Conservation (phyloP, 208 protist species). For the Trypanosoma platydactyli region DNA sequence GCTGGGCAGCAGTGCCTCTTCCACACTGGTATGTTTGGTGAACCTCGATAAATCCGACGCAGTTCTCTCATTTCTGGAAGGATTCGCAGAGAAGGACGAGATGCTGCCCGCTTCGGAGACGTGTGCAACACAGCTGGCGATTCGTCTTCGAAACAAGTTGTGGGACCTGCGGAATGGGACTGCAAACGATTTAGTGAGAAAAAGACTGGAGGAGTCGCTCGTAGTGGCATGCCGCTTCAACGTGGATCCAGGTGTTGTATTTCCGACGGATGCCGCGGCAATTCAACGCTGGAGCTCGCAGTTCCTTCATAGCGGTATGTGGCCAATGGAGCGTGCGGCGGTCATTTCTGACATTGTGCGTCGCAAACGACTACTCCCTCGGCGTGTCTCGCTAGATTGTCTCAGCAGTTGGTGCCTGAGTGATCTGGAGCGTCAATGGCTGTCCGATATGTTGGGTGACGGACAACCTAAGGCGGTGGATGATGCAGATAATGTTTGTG, state of each 20-base stretch:
- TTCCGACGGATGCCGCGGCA: conserved; percentile 40
- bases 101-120: conserved; percentile 45
- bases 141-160: conserved; percentile 39
- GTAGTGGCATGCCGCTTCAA: conserved; percentile 39
- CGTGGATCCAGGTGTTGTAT: conserved; percentile 63
- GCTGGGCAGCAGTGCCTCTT: conserved; percentile 34
- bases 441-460: conserved; percentile 18
- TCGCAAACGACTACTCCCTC: conserved; percentile 40
- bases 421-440: conserved; percentile 68
- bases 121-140: conserved; percentile 58
- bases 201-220: conserved; percentile 20
- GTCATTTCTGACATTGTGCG: conserved; percentile 32
- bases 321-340: conserved; percentile 31
- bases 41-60: conserved; percentile 42
- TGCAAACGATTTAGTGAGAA: background rate
- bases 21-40: conserved; percentile 48
- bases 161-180: conserved; percentile 21
- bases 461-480: background rate
- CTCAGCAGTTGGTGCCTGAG: conserved; percentile 59
- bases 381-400: conserved; percentile 49
- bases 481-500: background rate
- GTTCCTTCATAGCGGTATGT: conserved; percentile 29
- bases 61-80: conserved; percentile 53
- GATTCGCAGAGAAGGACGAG: conserved; percentile 55
- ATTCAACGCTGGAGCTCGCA: conserved; percentile 59